These are phyloP conservation scores for Tulasnella sp. DNA, from an alignment of 768 basidiomycete species.

Conservation along the genomic window DNA sequence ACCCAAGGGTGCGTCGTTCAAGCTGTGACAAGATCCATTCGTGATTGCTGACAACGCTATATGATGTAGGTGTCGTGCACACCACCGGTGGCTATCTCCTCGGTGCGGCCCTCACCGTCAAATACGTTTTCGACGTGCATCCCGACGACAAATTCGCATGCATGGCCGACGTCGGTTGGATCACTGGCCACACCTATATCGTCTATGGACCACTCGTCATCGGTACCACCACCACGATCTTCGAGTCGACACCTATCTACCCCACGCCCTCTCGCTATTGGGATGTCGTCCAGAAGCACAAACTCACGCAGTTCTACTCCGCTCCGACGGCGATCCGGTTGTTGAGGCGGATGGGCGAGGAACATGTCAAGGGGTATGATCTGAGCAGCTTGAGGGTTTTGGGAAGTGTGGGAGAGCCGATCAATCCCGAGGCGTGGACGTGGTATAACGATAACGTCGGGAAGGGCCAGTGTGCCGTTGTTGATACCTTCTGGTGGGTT, in stretches of 20 bases:
- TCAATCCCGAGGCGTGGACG: constrained; percentile 98
- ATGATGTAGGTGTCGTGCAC: constrained; percentile 23
- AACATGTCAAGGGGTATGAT: constrained; percentile 77
- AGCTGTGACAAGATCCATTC: constrained; percentile 24
- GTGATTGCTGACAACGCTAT: constrained; percentile 65
- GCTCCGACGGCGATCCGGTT: constrained; percentile 93
- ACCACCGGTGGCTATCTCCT: constrained; percentile 62
- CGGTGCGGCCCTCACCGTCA: constrained; percentile 82
- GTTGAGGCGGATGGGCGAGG: constrained; percentile 71
- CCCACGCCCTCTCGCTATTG: constrained; percentile 95
- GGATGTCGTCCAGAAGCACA: constrained; percentile 87
- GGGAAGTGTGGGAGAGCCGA: constrained; percentile 93
- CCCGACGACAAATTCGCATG: constrained; percentile 93
- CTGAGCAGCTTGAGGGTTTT: constrained; percentile 74
- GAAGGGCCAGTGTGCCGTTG: constrained; percentile 75
- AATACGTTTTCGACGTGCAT: constrained; percentile 97
- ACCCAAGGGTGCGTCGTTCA: constrained; percentile 63
- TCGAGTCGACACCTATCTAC: constrained; percentile 95
- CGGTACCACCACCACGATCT: constrained; percentile 76
- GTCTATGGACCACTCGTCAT: constrained; percentile 89
- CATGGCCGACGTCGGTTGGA: constrained; percentile 99
- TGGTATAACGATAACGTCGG: constrained; percentile 98
- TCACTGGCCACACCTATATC: constrained; percentile 94
- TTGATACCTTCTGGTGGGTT: constrained; percentile 77
- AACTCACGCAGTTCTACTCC: constrained; percentile 92